Evolutionary conservation across 2,329 filamentous ascomycete species (phyloP).

Genomic region (Alternaria gaisen): DNA sequence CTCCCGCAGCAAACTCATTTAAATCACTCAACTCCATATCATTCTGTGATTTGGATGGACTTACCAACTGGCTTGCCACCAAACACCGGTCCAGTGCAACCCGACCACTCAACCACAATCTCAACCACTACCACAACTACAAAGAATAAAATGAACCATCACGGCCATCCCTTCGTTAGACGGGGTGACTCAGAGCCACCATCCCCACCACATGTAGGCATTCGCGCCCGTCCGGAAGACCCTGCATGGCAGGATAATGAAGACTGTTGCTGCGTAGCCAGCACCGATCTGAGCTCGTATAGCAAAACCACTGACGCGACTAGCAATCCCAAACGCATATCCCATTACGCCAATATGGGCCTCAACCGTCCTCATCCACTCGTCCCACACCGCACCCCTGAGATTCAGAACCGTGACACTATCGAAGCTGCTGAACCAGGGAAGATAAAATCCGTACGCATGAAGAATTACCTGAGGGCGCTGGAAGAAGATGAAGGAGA

Average conservation of each 20-base stretch:
- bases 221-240: background rate
- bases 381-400: background rate
- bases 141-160: background rate
- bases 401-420: background rate
- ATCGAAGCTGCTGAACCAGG: background rate
- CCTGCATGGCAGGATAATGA: background rate
- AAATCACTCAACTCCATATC: background rate
- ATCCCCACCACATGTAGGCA: background rate
- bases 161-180: background rate
- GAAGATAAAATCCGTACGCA: background rate
- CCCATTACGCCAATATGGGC: background rate
- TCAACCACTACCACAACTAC: background rate
- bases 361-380: background rate
- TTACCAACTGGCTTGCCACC: background rate
- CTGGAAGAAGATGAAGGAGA: background rate
- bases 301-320: background rate
- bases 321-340: background rate
- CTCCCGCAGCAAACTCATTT: no score
- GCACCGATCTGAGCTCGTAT: background rate
- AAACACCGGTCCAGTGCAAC: background rate
- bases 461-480: background rate
- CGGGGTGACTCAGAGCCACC: background rate
- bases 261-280: background rate
- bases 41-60: background rate
- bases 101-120: background rate